Evolutionary conservation across 768 basidiomycete genomes (phyloP), one percentile per base, ranked within the genome.

Genomic region (Hydnum rufescens): DNA sequence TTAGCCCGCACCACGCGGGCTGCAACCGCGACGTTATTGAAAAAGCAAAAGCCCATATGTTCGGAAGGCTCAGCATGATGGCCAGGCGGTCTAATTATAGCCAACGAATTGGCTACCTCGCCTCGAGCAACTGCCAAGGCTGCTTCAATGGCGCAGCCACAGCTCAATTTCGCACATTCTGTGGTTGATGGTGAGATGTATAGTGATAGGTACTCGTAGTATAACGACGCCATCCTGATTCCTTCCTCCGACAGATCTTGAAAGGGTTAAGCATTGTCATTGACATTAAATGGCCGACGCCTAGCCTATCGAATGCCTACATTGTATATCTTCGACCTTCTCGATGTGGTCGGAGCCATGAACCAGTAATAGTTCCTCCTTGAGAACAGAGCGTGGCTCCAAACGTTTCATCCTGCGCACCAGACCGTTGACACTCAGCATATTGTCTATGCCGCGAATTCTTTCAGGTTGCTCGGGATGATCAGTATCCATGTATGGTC

Each of bases 21-120:
- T 1, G 92, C 92, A 16, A 99, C 84, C 0, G 95, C 82, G 31
- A 93, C 90, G 62, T 99, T 99, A 65, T 99, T 99, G 69, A 90
- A 95, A 70, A 99, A 95, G 66, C 95, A 97, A 64, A 99, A 99
- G 1, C 95, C 95, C 92, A 97, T 96, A 57, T 88, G 85, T 62
- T 92, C 83, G 57, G 95, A 87, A 3, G 95, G 95, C 63, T 99
- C 95, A 4, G 95, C 92, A 61, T 99, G 95, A 63, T 99, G 95
- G 0, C 95, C 95, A 0, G 95, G 95, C 8, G 95, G 95, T 51
- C 95, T 76, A 32, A 97, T 92, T 56, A 97, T 87, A 2, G 95
- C 95, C 62, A 99, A 82, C 0, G 84, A 73, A 64, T 92, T 96
- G 60, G 81, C 73, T 34, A 96, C 69, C 58, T 79, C 73, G 13